Conservation (phyloP, 2,329 filamentous ascomycete species). For the Alternaria gansuensis region DNA sequence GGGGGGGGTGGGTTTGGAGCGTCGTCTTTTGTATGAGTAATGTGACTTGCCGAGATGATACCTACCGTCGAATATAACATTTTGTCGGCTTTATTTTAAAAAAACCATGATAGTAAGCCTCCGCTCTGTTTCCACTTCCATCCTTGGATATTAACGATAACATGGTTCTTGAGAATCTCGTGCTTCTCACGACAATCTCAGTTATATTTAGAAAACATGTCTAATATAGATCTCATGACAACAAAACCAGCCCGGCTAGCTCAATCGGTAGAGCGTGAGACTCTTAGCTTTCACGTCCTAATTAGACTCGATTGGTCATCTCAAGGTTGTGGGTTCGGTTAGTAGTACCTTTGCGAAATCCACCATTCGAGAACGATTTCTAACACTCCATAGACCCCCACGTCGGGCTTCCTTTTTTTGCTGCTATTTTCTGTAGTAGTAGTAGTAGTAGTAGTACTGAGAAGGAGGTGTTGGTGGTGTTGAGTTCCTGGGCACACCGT, state of each 20-base stretch:
- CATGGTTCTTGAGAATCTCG: background rate
- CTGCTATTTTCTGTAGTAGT: background rate
- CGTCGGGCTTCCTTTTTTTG: background rate
- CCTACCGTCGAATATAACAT: background rate
- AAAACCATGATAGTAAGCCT: background rate
- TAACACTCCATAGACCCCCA: background rate
- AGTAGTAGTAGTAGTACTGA: background rate
- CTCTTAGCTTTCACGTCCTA: conserved; percentile 43
- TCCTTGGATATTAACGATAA: background rate
- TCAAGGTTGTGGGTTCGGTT: conserved; percentile 10
- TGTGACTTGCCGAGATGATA: background rate
- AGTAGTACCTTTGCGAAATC: background rate
- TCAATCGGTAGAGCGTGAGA: conserved; percentile 56
- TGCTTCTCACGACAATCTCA: background rate
- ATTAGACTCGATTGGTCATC: conserved; percentile 10
- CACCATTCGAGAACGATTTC: background rate
- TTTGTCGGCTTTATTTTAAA: background rate
- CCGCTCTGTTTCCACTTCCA: accelerated
- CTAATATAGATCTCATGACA: background rate
- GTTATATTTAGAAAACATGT: background rate
- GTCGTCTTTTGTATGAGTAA: background rate
- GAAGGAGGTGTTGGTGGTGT: background rate
- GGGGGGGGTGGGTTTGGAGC: no score
- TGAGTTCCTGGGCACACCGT: background rate
- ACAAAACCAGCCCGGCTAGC: conserved; percentile 12